Base-by-base conservation (phyloP, 78 protist genomes). In the Speleostelium caveatum region DNA sequence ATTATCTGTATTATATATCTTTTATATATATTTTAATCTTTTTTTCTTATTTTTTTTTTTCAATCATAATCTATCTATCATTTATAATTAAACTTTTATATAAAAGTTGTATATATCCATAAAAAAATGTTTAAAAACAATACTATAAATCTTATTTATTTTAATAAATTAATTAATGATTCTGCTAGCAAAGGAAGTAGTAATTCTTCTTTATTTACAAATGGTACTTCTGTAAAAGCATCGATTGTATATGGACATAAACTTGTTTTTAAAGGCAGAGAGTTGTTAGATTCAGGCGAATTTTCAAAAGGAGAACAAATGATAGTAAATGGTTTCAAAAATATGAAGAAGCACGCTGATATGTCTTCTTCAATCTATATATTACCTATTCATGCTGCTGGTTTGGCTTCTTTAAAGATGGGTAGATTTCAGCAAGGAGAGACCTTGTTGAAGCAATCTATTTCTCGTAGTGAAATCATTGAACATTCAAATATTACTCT, bases 291-390 rank as follows among this genome's bases (percentile, higher is more conserved):
- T 14, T 14, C n/a, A 10, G 53, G 53, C 10, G 6, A 45, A 6
- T 45, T 14, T 10, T 14, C 6, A 6, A 45, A 45, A 45, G 53
- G n/a, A 45, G 53, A 45, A 10, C 6, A 45, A 45, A 45, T 6
- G 6, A 45, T 45, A 45, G 6, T 45, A 45, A 14, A 45, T 45
- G 53, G 53, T 14, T 45, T 45, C 10, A 45, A 10, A 45, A 14
- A 45, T 45, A 45, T 45, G 53, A 6, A 45, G 53, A 45, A 10
- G 53, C 10, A 45, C 10, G 53, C 10, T 45, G 73, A 83, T 45
- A 32, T 69, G 28, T 60, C 69, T 16, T 83, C 91, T 33, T 83
- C 91, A 30, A n/a, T 83, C 8, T 83, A 41, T 69, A 75, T 73
- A 2, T 32, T 68, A 3, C 91, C 91, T 4, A 59, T 60, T 24